Conservation (phyloP, 345 rosid species). For the Euphorbia tirucalli region DNA sequence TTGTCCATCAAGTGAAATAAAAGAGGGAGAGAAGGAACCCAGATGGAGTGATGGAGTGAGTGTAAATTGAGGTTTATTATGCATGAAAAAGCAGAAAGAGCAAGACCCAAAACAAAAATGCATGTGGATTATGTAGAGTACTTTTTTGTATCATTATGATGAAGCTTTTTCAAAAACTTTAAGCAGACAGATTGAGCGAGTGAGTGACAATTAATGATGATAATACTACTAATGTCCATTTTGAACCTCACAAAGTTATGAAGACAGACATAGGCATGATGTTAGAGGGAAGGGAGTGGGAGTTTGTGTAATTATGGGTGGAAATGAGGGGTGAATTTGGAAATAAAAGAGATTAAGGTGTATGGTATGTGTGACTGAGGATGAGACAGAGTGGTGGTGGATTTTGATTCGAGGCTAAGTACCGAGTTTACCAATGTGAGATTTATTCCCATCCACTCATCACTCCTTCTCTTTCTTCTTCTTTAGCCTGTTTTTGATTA, state of each 20-base stretch:
- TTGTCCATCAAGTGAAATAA: conserved; percentile 27
- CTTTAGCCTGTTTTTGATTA: background rate
- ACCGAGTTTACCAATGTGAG: conserved; percentile 23
- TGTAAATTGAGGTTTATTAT: conserved; percentile 4
- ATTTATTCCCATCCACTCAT: conserved; percentile 39
- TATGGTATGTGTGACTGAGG: conserved; percentile 37
- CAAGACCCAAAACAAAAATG: conserved; percentile 4
- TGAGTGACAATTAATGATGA: conserved; percentile 9
- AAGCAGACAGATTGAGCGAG: too few species aligned
- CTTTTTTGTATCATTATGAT: conserved; percentile 28
- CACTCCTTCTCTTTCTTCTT: conserved; percentile 17
- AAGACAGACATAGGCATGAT: conserved; percentile 8
- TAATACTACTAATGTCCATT: conserved; percentile 17
- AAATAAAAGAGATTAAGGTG: conserved; percentile 16
- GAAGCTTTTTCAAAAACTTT: conserved; percentile 1
- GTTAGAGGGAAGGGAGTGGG: conserved; percentile 14
- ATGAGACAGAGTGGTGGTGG: conserved; percentile 26
- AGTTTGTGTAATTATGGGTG: conserved; percentile 20
- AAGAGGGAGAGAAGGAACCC: too few species aligned
- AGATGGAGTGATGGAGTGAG: conserved; percentile 1
- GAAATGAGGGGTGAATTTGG: background rate
- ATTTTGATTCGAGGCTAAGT: conserved; percentile 29
- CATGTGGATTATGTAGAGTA: conserved; percentile 1
- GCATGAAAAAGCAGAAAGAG: conserved; percentile 4
- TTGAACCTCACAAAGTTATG: conserved; percentile 24